A percentile compares a stretch with the other conserved stretches of the same genome.
phyloP scores from a whole-genome alignment of 2,329 filamentous ascomycete genomes.

The Fusarium nisikadoi region DNA sequence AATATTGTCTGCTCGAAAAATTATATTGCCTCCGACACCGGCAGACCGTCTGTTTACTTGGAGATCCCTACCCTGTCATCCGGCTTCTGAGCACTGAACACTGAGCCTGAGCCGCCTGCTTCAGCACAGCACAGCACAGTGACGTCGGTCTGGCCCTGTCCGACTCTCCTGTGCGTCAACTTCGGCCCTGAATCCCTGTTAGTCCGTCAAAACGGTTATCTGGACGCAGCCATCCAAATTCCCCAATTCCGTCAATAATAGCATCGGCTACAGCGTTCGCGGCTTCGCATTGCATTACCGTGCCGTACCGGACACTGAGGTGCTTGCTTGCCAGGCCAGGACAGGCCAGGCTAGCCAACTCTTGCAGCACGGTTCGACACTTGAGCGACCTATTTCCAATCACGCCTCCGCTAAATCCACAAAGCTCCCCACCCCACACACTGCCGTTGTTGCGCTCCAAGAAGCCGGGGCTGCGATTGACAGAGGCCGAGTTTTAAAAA shows the following conservation, averaged over 20 bases:
- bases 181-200: constrained; percentile 22
- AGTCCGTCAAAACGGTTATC: constrained; percentile 10
- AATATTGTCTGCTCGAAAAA: background rate
- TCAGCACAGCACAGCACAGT: constrained; percentile 8
- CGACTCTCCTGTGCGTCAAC: constrained; percentile 27
- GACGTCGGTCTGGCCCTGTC: constrained; percentile 30
- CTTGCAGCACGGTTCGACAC: constrained; percentile 14
- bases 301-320: background rate
- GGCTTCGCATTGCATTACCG: background rate
- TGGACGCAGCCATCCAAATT: constrained; percentile 6
- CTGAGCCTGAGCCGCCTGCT: constrained; percentile 22
- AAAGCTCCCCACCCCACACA: constrained; percentile 29
- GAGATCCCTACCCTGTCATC: constrained; percentile 30
- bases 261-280: constrained; percentile 19
- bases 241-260: constrained; percentile 10
- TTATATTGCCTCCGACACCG: constrained; percentile 18
- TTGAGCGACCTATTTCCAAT: constrained; percentile 41
- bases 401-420: constrained; percentile 32
- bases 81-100: constrained; percentile 11
- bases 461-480: constrained; percentile 39
- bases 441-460: constrained; percentile 34
- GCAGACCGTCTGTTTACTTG: constrained; percentile 21
- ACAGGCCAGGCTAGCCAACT: background rate
- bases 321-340: background rate
- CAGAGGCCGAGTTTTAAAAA: constrained; percentile 1